Base-by-base conservation (phyloP, 176 grass and related monocot genomes). In the Ensete glaucum region DNA sequence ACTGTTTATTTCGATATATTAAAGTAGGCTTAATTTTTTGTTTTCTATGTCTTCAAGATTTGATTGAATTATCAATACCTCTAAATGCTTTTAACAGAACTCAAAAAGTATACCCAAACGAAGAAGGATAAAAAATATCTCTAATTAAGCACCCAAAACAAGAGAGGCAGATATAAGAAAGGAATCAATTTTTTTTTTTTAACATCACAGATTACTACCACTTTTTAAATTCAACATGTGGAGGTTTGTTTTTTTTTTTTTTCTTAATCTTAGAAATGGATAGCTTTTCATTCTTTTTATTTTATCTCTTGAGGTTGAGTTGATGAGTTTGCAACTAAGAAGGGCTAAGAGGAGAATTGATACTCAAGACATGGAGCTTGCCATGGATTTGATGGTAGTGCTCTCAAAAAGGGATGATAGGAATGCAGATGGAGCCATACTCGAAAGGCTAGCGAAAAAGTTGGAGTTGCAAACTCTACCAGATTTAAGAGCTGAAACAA, bases 371-470 rank as follows among this genome's bases (percentile, higher is more conserved):
- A 78, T 90, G 17, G 91, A 95, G 66, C 78, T 95, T 11, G 87
- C 91, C 0, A 95, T 90, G 91, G 91, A 95, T 77, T 66, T 90
- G 1, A 90, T 90, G 85, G 91, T 95, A 43, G 83, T 90, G 8
- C 81, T 95, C 29, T 19, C 87, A 67, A 81, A 74, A 56, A 84
- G 80, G 59, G 81, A 87, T 11, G 83, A 82, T 2, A 58, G 80
- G 27, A 88, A 85, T 78, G 85, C 83, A 50, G 85, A 95, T 82
- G 58, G 80, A 29, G 91, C 85, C 53, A 88, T 90, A 58, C 55
- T 94, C 9, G 91, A 90, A 76, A 71, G 91, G 78, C 83, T 94
- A 11, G 91, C 85, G 17, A 84, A 81, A 53, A 94, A 83, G 49
- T 55, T 94, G 55, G 88, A 88, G 71, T 75, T 94, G 16, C 87